phyloP scores from a whole-genome alignment of 257 asterid genomes.

The Nicotiana tabacum region DNA sequence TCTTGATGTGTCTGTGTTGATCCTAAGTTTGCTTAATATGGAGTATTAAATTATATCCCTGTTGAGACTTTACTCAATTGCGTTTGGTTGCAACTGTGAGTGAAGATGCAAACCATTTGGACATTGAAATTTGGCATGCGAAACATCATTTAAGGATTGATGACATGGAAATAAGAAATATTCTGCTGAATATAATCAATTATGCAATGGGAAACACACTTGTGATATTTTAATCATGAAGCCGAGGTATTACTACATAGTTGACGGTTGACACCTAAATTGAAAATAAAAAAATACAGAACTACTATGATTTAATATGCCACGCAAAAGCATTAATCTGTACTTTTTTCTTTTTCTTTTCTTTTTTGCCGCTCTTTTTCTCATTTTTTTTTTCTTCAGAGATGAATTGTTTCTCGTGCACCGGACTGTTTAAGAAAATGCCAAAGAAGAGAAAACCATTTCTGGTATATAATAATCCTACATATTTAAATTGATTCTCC shows the following conservation, averaged over 20 bases:
- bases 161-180: not conserved
- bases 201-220: not conserved
- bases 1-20: not conserved
- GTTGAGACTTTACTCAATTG: too few relatives aligned
- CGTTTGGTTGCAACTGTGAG: too few relatives aligned
- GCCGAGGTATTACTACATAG: conserved; percentile 36
- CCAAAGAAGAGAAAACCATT: conserved; percentile 28
- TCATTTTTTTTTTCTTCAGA: not conserved
- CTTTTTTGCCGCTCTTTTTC: too few relatives aligned
- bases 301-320: too few relatives aligned
- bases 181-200: not conserved
- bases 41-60: not conserved
- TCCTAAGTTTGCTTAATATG: not conserved
- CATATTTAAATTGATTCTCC: not conserved
- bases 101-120: too few relatives aligned
- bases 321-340: too few relatives aligned
- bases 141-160: too few relatives aligned
- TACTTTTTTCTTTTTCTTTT: too few relatives aligned
- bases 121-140: too few relatives aligned
- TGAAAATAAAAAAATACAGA: too few relatives aligned
- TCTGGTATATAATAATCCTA: conserved; percentile 24
- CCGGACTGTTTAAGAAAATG: conserved; percentile 43
- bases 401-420: conserved; percentile 52
- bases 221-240: conserved; percentile 16
- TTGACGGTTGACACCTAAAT: too few relatives aligned